Evolutionary conservation across 495 filamentous ascomycete genomes (phyloP).

Genomic region (Daldinia bambusicola): DNA sequence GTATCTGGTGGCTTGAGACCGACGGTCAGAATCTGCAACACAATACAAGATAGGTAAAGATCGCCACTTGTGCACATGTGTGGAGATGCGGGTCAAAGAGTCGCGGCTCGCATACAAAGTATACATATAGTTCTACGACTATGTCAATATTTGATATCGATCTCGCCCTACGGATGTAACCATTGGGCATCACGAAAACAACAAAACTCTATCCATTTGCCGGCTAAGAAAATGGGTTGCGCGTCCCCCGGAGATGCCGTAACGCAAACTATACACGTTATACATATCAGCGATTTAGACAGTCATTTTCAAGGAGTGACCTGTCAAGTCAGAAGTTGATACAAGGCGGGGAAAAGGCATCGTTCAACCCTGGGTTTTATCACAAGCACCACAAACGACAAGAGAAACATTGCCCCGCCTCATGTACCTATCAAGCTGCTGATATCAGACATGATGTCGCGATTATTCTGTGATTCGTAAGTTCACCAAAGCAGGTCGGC

Average conservation of each 20-base stretch:
- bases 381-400: constrained; percentile 11
- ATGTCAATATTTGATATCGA: constrained; percentile 24
- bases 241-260: constrained; percentile 23
- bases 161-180: constrained; percentile 18
- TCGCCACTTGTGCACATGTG: constrained; percentile 25
- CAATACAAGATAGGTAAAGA: constrained; percentile 33
- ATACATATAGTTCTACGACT: not conserved
- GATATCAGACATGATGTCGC: constrained; percentile 24
- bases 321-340: constrained; percentile 20
- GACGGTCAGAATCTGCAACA: constrained; percentile 23
- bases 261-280: constrained; percentile 11
- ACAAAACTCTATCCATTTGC: constrained; percentile 19
- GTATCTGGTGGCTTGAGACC: constrained; percentile 1
- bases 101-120: constrained; percentile 25
- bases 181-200: constrained; percentile 43
- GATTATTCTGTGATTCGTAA: constrained; percentile 27
- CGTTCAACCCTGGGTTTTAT: not conserved
- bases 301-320: constrained; percentile 23
- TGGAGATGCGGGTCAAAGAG: constrained; percentile 28
- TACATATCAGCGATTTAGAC: not conserved
- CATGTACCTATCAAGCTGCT: constrained; percentile 20
- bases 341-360: constrained; percentile 25
- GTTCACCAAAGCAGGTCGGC: constrained; percentile 15
- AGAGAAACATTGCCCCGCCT: constrained; percentile 14
- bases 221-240: constrained; percentile 21